phyloP scores from a whole-genome alignment of 2,329 filamentous ascomycete species.

The Pochonia chlamydosporia region DNA sequence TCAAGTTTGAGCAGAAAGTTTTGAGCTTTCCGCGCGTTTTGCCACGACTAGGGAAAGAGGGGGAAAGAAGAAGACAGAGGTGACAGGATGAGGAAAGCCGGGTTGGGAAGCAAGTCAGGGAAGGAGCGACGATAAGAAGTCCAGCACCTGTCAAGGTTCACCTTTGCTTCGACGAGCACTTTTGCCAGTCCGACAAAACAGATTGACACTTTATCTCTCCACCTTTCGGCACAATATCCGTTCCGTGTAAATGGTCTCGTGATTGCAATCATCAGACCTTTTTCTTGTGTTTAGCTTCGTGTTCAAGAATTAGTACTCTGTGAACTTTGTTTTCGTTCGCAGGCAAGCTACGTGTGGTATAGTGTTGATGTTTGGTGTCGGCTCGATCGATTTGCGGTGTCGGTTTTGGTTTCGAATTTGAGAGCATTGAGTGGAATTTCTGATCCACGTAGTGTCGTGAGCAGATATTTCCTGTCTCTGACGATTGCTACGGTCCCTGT shows the following conservation, averaged over 20 bases:
- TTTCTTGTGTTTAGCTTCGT: background rate
- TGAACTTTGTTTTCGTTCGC: too few relatives aligned
- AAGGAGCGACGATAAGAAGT: background rate
- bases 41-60: background rate
- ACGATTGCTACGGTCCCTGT: too few relatives aligned
- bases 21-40: background rate
- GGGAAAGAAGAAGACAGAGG: background rate
- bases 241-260: background rate
- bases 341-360: too few relatives aligned
- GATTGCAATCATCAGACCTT: background rate
- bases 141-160: conserved; percentile 3
- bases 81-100: background rate
- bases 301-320: too few relatives aligned
- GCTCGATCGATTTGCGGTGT: too few relatives aligned
- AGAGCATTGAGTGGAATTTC: too few relatives aligned
- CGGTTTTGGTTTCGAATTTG: too few relatives aligned
- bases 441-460: too few relatives aligned
- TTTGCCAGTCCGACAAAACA: background rate
- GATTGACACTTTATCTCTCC: background rate
- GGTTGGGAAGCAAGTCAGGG: background rate
- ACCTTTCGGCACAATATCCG: background rate
- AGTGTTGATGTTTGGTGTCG: too few relatives aligned
- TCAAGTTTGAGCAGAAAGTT: background rate
- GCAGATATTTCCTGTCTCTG: too few relatives aligned
- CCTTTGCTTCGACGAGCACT: background rate